These are phyloP conservation scores for Didymella glomerata DNA, from an alignment of 2,329 filamentous ascomycete species.

Conservation along the genomic window DNA sequence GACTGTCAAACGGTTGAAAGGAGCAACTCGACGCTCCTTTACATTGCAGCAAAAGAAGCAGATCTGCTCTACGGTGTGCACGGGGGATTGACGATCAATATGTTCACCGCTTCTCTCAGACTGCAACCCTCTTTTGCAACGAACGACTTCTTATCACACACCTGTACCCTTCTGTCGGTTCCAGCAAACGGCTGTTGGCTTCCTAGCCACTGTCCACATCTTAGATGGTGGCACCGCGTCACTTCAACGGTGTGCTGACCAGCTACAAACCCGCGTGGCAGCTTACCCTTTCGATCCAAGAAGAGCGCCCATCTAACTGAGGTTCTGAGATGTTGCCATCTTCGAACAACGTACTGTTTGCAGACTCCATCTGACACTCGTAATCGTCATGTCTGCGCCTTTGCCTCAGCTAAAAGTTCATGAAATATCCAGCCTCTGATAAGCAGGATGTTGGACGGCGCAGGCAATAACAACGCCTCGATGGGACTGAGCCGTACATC, in stretches of 20 bases:
- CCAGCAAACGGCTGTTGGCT: background rate
- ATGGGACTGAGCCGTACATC: background rate
- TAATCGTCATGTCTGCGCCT: background rate
- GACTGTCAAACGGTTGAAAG: background rate
- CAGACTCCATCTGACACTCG: background rate
- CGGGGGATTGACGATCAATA: background rate
- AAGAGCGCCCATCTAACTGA: background rate
- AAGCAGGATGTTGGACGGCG: background rate
- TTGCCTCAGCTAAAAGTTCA: background rate
- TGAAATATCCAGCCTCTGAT: background rate
- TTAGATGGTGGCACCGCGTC: constrained; percentile 1
- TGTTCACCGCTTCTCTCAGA: constrained; percentile 6
- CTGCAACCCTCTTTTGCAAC: background rate
- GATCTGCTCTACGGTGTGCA: background rate
- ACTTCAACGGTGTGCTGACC: constrained; percentile 1
- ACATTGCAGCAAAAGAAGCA: constrained; percentile 3
- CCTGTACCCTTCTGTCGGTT: constrained; percentile 3
- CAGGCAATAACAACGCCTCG: background rate
- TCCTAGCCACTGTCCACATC: constrained; percentile 1
- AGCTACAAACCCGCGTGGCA: background rate
- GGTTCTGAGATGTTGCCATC: background rate
- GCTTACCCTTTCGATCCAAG: background rate
- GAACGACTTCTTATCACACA: background rate
- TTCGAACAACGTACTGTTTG: too few species aligned
- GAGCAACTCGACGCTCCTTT: background rate